Percentiles rank a stretch among this genome's conserved stretches.
phyloP scores from a whole-genome alignment of 129 eudicot genomes.

The Smallanthus sonchifolius region DNA sequence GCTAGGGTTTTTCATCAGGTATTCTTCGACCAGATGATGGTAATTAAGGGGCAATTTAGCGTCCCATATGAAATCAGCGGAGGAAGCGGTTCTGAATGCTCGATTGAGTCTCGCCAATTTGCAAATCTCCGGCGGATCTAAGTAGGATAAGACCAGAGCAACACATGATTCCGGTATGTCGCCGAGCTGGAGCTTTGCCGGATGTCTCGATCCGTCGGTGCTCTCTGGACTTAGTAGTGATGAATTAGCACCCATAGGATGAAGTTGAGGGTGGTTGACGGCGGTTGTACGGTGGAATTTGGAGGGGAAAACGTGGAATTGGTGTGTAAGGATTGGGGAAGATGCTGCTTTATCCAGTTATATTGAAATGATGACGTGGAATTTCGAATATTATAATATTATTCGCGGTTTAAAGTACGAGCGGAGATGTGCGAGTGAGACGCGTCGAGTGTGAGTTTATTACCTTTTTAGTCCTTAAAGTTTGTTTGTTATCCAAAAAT shows the following conservation, averaged over 20 bases:
- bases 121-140: slow-evolving; percentile 85
- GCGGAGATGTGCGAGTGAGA: background rate
- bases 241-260: slow-evolving; percentile 59
- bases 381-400: slow-evolving; percentile 2
- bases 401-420: background rate
- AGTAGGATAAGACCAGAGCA: slow-evolving; percentile 54
- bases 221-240: slow-evolving; percentile 31
- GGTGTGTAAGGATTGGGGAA: background rate
- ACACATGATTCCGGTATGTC: slow-evolving; percentile 84
- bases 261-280: slow-evolving; percentile 6
- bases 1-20: slow-evolving; percentile 11
- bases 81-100: slow-evolving; percentile 69
- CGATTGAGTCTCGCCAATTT: slow-evolving; percentile 60
- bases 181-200: slow-evolving; percentile 51
- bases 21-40: slow-evolving; percentile 34
- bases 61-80: slow-evolving; percentile 84
- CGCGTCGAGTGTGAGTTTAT: slow-evolving; percentile 7
- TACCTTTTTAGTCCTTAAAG: too few species aligned
- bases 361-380: slow-evolving; percentile 24
- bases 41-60: slow-evolving; percentile 62
- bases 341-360: slow-evolving; percentile 25
- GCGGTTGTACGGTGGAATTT: slow-evolving; percentile 23
- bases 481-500: background rate
- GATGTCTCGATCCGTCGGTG: slow-evolving; percentile 26
- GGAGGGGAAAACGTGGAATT: slow-evolving; percentile 3